Evolutionary conservation across 2,329 filamentous ascomycete species (phyloP), one percentile per base, ranked within the genome.

Genomic region (Calonectria pauciramosa): DNA sequence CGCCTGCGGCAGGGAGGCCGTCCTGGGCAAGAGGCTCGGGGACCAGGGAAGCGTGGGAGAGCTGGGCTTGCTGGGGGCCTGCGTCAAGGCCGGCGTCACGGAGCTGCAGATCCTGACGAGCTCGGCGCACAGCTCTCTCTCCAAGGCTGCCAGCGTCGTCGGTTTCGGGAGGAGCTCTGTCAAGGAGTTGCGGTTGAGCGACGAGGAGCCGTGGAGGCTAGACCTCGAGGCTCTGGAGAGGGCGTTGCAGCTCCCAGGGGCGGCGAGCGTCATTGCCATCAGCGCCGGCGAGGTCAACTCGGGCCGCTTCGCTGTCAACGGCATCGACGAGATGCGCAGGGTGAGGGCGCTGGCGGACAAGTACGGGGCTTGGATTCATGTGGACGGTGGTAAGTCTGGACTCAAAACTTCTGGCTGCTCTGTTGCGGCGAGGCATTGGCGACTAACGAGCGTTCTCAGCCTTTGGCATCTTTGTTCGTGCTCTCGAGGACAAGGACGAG

Each of bases 251-350:
- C 85, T 83, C 44, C 78, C 79, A 0, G 89, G 89, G 3, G 89
- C 90, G 16, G 94, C 90, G n/a, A 94, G 90, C 65, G 95, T 98
- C 75, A 91, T 98, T 47, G 92, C 90, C 6, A 86, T 98, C n/a
- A 96, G 95, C 52, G 94, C 93, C 8, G 95, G 95, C 1, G 96
- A 99, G 85, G 95, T 98, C 34, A 98, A 99, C 80, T 97, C 96
- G 0, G 96, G 96, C 0, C 88, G 93, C 7, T 98, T 96, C 83
- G 93, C 95, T 5, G 78, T 86, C 26, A 34, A 94, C 89, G 38
- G 90, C 87, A 1, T 77, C 84, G 87, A 89, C 5, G 92, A 96
- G 75, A 93, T 93, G 87, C 83, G 85, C 70, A 87, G 87, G 70
- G 85, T 98, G 47, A 90, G 96, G 73, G 85, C 87, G 6, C 82